phyloP scores from a whole-genome alignment of 1,284 basidiomycete genomes.

The Phenoliferia sp. region DNA sequence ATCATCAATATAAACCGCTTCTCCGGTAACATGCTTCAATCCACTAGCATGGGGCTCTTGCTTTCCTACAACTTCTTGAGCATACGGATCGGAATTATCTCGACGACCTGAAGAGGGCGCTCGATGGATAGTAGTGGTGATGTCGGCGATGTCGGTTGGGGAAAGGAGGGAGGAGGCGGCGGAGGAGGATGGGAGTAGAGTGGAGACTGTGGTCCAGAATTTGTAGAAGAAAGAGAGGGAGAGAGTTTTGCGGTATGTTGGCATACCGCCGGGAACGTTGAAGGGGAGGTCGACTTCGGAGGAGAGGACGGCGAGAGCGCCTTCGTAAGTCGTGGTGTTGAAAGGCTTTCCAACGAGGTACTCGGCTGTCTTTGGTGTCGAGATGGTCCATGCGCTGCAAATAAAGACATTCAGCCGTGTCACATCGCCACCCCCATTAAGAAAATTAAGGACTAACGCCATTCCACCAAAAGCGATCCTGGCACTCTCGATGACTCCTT shows the following conservation, averaged over 20 bases:
- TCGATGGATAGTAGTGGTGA: slow-evolving; percentile 33
- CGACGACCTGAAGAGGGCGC: slow-evolving; percentile 21
- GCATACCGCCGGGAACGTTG: slow-evolving; percentile 44
- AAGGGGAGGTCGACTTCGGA: slow-evolving; percentile 40
- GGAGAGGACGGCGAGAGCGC: slow-evolving; percentile 18
- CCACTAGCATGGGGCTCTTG: slow-evolving; percentile 40
- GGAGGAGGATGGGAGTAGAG: slow-evolving; percentile 24
- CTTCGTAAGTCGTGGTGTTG: slow-evolving; percentile 16
- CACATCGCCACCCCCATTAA: background rate
- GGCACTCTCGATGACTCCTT: slow-evolving; percentile 31
- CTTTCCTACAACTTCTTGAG: slow-evolving; percentile 35
- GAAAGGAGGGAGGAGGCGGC: slow-evolving; percentile 17
- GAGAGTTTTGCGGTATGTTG: slow-evolving; percentile 42
- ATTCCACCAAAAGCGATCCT: slow-evolving; percentile 43
- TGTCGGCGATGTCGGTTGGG: slow-evolving; percentile 18
- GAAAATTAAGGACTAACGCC: slow-evolving; percentile 36
- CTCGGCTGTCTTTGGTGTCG: slow-evolving; percentile 26
- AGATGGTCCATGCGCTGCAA: slow-evolving; percentile 17
- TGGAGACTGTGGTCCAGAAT: slow-evolving; percentile 39
- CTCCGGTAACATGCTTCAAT: slow-evolving; percentile 43
- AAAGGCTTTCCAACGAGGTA: slow-evolving; percentile 34
- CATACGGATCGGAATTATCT: slow-evolving; percentile 35
- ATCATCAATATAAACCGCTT: slow-evolving; percentile 43
- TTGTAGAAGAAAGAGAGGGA: slow-evolving; percentile 42
- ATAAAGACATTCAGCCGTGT: too few species aligned